Evolutionary conservation across 1,284 basidiomycete species (phyloP).

Genomic region (Cutaneotrichosporon spelunceum): DNA sequence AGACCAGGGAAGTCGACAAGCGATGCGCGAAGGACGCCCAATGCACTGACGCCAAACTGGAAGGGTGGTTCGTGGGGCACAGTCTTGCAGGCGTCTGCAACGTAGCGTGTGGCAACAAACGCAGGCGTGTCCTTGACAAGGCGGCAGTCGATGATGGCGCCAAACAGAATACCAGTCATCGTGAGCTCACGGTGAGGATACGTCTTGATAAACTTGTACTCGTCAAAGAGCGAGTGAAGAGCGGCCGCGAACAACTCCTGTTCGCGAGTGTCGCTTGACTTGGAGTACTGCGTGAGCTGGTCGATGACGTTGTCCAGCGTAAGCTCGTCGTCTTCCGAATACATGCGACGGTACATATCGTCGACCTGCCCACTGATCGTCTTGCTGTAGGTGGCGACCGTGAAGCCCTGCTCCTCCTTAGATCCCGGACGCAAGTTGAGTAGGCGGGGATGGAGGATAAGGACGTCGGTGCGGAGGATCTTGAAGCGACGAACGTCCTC

Average conservation of each 20-base stretch:
- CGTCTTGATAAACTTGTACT: constrained; percentile 98
- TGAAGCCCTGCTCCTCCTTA: constrained; percentile 86
- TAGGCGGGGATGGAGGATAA: constrained; percentile 93
- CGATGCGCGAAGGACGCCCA: constrained; percentile 81
- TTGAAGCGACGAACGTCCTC: constrained; percentile 85
- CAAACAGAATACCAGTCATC: constrained; percentile 95
- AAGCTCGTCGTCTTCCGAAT: constrained; percentile 74
- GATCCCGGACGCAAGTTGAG: constrained; percentile 90
- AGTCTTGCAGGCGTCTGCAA: constrained; percentile 87
- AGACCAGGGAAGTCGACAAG: constrained; percentile 91
- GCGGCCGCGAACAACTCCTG: constrained; percentile 98
- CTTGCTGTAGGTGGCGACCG: constrained; percentile 79
- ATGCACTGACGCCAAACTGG: constrained; percentile 90
- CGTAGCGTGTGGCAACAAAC: constrained; percentile 94
- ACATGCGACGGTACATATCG: constrained; percentile 96
- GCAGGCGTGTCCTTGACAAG: constrained; percentile 94
- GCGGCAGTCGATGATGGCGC: constrained; percentile 89
- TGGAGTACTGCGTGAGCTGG: constrained; percentile 79
- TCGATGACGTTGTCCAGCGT: constrained; percentile 90
- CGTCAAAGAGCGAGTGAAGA: constrained; percentile 98
- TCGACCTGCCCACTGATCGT: constrained; percentile 94
- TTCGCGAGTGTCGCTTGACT: constrained; percentile 76
- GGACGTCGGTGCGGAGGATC: constrained; percentile 86
- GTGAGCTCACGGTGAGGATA: constrained; percentile 91
- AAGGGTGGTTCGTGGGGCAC: constrained; percentile 82